Conservation (phyloP, 2,329 filamentous ascomycete species). For the Didymella sp. region DNA sequence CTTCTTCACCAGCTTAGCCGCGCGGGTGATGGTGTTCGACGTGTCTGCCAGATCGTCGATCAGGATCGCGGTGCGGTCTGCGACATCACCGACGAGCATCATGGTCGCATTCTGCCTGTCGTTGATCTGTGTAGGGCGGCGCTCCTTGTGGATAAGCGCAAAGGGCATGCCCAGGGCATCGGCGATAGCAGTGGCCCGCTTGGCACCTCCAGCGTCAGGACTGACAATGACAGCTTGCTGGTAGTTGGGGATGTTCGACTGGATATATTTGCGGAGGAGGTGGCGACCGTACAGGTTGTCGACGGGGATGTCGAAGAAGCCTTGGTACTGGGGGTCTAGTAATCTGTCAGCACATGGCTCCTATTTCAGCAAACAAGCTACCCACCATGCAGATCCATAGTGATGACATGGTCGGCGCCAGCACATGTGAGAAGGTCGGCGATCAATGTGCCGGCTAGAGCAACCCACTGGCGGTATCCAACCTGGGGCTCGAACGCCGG, state of each 20-base stretch:
- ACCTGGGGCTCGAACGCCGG: slow-evolving; percentile 77
- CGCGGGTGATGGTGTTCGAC: slow-evolving; percentile 94
- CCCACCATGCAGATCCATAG: slow-evolving; percentile 76
- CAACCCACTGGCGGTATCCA: slow-evolving; percentile 98
- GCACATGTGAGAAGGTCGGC: slow-evolving; percentile 94
- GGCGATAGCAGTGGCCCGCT: slow-evolving; percentile 93
- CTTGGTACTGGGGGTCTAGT: slow-evolving; percentile 95
- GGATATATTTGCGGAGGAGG: slow-evolving; percentile 71
- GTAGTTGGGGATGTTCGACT: slow-evolving; percentile 83
- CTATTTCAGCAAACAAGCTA: not conserved
- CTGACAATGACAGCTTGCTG: slow-evolving; percentile 91
- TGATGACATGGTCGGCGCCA: slow-evolving; percentile 95
- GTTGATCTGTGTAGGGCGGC: slow-evolving; percentile 83
- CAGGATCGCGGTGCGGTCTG: slow-evolving; percentile 81
- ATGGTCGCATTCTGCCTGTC: slow-evolving; percentile 84
- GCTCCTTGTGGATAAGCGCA: slow-evolving; percentile 98
- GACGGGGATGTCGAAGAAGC: slow-evolving; percentile 98
- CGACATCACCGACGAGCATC: slow-evolving; percentile 91
- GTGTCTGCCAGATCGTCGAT: slow-evolving; percentile 96
- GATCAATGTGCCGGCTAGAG: slow-evolving; percentile 92
- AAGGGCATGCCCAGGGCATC: slow-evolving; percentile 94
- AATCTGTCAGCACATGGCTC: slow-evolving; percentile 15
- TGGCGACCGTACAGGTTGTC: slow-evolving; percentile 94
- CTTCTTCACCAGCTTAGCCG: slow-evolving; percentile 94
- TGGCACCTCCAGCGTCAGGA: slow-evolving; percentile 94